Evolutionary conservation across 805 yeast species (phyloP), one percentile per base, ranked within the genome.

Genomic region (Debaryomyces hansenii): DNA sequence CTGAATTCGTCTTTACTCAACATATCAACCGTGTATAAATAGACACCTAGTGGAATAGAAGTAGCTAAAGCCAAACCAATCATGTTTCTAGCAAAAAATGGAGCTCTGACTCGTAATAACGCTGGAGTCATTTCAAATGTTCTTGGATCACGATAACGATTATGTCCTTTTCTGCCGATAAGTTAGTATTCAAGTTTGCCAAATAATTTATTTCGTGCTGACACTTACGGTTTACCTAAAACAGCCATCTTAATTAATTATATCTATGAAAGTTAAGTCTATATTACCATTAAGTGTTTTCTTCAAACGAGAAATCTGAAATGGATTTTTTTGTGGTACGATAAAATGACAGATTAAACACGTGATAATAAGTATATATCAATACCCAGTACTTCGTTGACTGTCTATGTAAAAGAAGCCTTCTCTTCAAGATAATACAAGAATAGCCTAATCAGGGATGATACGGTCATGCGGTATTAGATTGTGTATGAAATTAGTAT

Each of bases 91-190:
- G 83, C 80, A 69, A 90, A 88, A 61, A 80, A 92, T 36, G 96
- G 97, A 49, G 79, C 76, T 66, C 98, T 80, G 40, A 96, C 97
- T 53, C 98, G 78, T 54, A 89, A 75, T 77, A 92, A 83, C 5
- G 97, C 96, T 12, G 96, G 96, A 1, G 97, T 88, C 92, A 90
- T 90, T 60, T 85, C 85, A 68, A 80, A 85, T 29, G 91, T 87
- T 53, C 72, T 70, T 32, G 83, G 85, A 64, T 87, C 88, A 53
- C 75, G 68, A 55, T 72, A 73, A 46, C 71, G 68, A 53, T 62
- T 63, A 53, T 73, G 78, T 35, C 72, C 70, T 55, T 71, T 72
- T 60, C 78, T 73, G 42, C 5, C 38, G n/a, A 12, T 9, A 12
- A 35, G 53, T 51, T 52, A 52, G 53, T 51, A 51, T 16, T 31